Base-by-base conservation (phyloP, 805 yeast species). In the Starmerella vitae region DNA sequence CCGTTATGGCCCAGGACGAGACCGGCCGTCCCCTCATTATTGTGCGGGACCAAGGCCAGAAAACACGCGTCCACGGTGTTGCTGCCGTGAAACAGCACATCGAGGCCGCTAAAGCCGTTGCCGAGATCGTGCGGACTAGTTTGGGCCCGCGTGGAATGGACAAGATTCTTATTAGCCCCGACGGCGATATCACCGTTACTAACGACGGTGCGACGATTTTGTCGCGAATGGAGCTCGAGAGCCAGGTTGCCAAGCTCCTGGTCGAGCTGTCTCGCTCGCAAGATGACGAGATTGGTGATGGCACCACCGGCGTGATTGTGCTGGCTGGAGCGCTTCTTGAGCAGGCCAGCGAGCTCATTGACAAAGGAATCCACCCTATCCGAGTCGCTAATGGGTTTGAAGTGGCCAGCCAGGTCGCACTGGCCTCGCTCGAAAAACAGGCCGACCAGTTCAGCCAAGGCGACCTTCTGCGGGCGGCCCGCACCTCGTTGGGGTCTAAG, bases 81-180 rank as follows among this genome's bases (percentile, higher is more conserved):
- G 84, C 91, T 59, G 85, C 96, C 45, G 69, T 75, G 60, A 72
- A 65, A 54, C 54, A 88, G 30, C 97, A 91, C 60, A 86, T 88
- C 39, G 68, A 84, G 39, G 97, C 97, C 26, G 96, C 97, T 22
- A 72, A 94, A 59, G 78, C 94, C 6, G 96, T 91, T 37, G 83
- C 97, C 10, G 78, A 86, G 25, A 84, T 91, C 43, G 78, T 91
- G 47, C 83, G 79, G 57, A 81, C 96, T 1, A 84, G 95, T 1
- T 66, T 91, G 47, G 99, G 99, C 8, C 99, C 99, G 37, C 74
- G 98, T 57, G 99, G 98, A n/a, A 66, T 93, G 54, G 99, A 91
- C 62, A 91, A 91, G 66, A 91, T 91, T 54, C 70, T 91, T 49
- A 82, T 91, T 48, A 75, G 86, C 37, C 97, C 91, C 22, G 98